phyloP scores from a whole-genome alignment of 2,329 filamentous ascomycete genomes.

The Penicillium hordei region DNA sequence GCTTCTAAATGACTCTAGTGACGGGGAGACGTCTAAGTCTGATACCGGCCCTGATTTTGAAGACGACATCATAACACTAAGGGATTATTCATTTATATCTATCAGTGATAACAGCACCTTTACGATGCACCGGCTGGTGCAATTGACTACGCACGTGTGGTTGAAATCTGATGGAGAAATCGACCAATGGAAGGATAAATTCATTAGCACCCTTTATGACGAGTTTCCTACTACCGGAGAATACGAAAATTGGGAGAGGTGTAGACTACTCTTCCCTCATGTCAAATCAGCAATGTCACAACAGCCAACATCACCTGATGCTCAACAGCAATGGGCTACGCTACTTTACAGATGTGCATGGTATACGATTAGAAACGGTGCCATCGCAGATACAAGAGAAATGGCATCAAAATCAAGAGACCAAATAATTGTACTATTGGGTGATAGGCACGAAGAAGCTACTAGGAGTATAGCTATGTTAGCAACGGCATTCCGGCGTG shows the following conservation, averaged over 20 bases:
- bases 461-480: not conserved
- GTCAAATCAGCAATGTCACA: not conserved
- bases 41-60: too few relatives aligned
- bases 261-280: not conserved
- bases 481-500: too few relatives aligned
- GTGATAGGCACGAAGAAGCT: not conserved
- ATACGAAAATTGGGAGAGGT: not conserved
- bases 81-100: too few relatives aligned
- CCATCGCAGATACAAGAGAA: not conserved
- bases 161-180: too few relatives aligned
- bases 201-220: too few relatives aligned
- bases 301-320: not conserved
- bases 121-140: too few relatives aligned
- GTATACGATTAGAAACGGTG: not conserved
- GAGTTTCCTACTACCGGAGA: not conserved
- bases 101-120: too few relatives aligned
- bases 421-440: not conserved
- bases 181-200: too few relatives aligned
- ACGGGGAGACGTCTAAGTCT: too few relatives aligned
- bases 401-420: not conserved
- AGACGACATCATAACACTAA: too few relatives aligned
- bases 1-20: too few relatives aligned
- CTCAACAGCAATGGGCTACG: not conserved
- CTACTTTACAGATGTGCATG: not conserved
- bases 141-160: too few relatives aligned